Evolutionary conservation across 352 stramenopile genomes (phyloP).

Genomic region (Phytophthora citrophthora): DNA sequence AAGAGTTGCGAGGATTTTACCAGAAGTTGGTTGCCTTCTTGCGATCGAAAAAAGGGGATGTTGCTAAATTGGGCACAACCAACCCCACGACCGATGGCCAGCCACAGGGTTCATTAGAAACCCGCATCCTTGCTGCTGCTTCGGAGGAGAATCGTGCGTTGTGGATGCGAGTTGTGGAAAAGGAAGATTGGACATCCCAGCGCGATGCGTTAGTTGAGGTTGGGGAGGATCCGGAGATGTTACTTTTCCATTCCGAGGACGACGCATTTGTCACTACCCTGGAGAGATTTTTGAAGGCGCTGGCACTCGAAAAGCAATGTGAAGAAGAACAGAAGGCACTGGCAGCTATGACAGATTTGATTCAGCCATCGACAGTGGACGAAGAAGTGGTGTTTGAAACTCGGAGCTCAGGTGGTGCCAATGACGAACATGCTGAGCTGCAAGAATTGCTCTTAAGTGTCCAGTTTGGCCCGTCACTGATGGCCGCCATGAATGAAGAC

Average conservation of each 20-base stretch:
- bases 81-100: neutral
- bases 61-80: neutral
- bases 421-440: constrained; percentile 37
- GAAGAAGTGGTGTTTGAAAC: constrained; percentile 19
- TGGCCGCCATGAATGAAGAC: constrained; percentile 68
- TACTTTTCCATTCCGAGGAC: constrained; percentile 73
- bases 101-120: constrained; percentile 37
- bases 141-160: constrained; percentile 25
- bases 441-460: constrained; percentile 53
- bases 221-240: constrained; percentile 67
- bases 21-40: constrained; percentile 54
- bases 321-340: constrained; percentile 26
- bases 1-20: constrained; percentile 61
- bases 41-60: constrained; percentile 23
- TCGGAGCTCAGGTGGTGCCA: neutral
- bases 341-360: constrained; percentile 28
- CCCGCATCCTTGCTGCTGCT: constrained; percentile 38
- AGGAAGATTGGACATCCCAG: constrained; percentile 37
- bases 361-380: constrained; percentile 20
- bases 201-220: constrained; percentile 60
- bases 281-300: constrained; percentile 42
- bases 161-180: constrained; percentile 34
- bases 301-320: constrained; percentile 29
- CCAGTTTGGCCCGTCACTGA: constrained; percentile 52
- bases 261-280: constrained; percentile 42